phyloP scores from a whole-genome alignment of 768 basidiomycete genomes.

The Russula sp. region DNA sequence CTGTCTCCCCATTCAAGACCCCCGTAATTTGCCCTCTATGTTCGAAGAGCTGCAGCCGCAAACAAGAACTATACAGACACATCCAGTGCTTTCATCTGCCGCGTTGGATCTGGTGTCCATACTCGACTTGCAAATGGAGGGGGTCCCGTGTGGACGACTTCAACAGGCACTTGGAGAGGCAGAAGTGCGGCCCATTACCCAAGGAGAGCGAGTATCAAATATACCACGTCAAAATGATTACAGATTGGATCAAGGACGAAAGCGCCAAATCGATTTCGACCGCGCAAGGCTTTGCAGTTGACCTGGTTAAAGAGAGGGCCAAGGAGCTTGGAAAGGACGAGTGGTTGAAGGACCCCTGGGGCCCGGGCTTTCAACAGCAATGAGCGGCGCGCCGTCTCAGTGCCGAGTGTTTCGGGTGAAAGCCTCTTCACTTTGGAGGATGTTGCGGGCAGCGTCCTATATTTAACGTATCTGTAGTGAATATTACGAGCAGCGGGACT shows the following conservation, averaged over 20 bases:
- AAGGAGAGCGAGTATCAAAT: background rate
- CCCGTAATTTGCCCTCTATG: background rate
- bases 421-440: no score
- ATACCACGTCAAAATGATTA: background rate
- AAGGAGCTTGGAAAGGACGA: background rate
- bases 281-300: background rate
- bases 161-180: background rate
- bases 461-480: no score
- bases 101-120: background rate
- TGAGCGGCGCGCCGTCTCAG: background rate
- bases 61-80: background rate
- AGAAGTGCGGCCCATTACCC: background rate
- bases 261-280: background rate
- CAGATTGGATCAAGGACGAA: background rate
- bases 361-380: background rate
- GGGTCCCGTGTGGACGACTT: background rate
- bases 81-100: background rate
- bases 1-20: background rate
- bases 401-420: no score
- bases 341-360: background rate
- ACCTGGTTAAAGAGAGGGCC: background rate
- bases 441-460: no score
- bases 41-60: background rate
- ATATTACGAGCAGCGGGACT: no score
- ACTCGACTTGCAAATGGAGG: background rate